Evolutionary conservation across 1,284 basidiomycete genomes (phyloP).

Genomic region (Ceratobasidium theobromae): DNA sequence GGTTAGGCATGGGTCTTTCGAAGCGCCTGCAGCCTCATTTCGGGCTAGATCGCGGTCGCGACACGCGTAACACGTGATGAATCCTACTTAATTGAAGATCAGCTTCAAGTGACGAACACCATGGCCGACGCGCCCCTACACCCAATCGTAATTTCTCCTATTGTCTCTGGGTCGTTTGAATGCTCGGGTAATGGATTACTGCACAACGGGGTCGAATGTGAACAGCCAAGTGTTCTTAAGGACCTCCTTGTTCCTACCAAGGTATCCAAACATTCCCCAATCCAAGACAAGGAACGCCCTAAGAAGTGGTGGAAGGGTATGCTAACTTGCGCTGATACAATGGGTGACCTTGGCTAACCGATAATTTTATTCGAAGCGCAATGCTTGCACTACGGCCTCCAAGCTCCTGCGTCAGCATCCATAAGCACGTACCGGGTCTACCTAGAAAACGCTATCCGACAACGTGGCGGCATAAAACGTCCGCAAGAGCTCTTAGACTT

Average conservation of each 20-base stretch:
- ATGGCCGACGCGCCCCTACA: conserved; percentile 5
- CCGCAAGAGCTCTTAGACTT: conserved; percentile 5
- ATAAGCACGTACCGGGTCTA: conserved; percentile 15
- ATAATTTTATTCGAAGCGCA: neutral
- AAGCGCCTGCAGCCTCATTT: no score
- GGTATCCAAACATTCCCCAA: neutral
- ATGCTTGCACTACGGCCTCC: conserved; percentile 12
- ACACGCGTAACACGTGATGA: no score
- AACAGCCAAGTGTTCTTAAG: conserved; percentile 7
- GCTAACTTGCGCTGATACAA: neutral
- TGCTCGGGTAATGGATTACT: conserved; percentile 8
- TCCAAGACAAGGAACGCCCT: conserved; percentile 7
- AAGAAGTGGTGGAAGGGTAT: conserved; percentile 25
- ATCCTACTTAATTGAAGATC: no score
- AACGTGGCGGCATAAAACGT: neutral
- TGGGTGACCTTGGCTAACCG: neutral
- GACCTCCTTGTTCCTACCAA: conserved; percentile 16
- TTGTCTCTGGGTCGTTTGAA: conserved; percentile 1
- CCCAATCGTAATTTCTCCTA: neutral
- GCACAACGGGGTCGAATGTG: conserved; percentile 5
- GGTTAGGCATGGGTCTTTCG: no score
- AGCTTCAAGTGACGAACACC: no score
- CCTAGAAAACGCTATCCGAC: conserved; percentile 9
- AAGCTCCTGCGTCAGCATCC: neutral
- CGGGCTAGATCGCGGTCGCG: no score